These are phyloP conservation scores for Candida sanyaensis DNA, from an alignment of 1,139 yeast genomes.

Conservation along the genomic window DNA sequence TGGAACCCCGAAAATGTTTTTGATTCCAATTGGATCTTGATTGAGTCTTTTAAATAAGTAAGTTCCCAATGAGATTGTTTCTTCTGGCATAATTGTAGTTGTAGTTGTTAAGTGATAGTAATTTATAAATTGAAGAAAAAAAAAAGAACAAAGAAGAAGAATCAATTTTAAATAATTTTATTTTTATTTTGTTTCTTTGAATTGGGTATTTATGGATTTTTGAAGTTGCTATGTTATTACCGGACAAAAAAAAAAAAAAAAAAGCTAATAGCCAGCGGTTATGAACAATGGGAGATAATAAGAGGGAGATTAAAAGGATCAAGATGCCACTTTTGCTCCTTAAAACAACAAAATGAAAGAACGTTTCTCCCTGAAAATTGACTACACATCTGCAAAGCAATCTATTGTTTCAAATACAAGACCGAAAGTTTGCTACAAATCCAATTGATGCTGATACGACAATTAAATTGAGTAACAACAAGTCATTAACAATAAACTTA, in stretches of 20 bases:
- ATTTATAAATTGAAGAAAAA: background rate
- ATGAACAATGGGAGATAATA: background rate
- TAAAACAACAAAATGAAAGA: too few species aligned
- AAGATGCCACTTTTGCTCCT: too few species aligned
- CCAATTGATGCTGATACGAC: too few species aligned
- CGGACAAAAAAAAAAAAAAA: background rate
- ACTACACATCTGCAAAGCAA: background rate
- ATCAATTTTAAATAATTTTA: background rate
- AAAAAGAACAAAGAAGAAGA: too few species aligned
- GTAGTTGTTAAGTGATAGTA: background rate
- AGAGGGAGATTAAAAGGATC: too few species aligned
- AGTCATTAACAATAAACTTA: too few species aligned
- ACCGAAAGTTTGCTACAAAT: too few species aligned
- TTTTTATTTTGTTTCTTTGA: background rate
- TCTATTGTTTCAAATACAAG: too few species aligned
- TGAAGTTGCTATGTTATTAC: background rate
- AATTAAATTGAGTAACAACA: too few species aligned
- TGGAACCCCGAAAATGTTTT: slow-evolving; percentile 45
- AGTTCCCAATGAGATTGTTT: slow-evolving; percentile 38
- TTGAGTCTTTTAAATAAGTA: slow-evolving; percentile 43
- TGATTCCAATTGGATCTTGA: slow-evolving; percentile 36
- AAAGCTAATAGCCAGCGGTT: background rate
- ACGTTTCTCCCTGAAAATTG: too few species aligned
- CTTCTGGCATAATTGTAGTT: slow-evolving; percentile 27
- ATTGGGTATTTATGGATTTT: background rate